A percentile compares a stretch with the other conserved stretches of the same genome.
Evolutionary conservation across 495 filamentous ascomycete species (phyloP).

Genomic region (Neurospora sp.): DNA sequence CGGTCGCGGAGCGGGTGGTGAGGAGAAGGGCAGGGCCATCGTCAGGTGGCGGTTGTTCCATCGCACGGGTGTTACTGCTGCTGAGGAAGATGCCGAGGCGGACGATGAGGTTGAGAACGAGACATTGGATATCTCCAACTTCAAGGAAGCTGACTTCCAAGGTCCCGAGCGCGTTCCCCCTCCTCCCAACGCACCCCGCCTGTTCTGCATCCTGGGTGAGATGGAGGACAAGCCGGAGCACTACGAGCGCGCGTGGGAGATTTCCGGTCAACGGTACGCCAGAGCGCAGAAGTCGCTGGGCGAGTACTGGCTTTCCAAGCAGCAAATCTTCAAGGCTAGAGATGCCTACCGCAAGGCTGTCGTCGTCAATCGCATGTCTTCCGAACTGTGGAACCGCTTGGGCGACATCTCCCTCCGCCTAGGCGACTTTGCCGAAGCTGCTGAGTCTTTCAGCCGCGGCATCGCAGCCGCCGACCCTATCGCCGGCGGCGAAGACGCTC

Average conservation of each 20-base stretch:
- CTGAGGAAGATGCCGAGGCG: conserved; percentile 14
- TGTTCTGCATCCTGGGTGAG: conserved; percentile 93
- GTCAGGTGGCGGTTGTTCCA: conserved; percentile 70
- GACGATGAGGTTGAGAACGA: conserved; percentile 43
- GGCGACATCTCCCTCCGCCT: conserved; percentile 80
- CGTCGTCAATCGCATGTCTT: conserved; percentile 68
- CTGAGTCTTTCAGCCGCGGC: conserved; percentile 71
- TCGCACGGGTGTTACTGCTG: conserved; percentile 29
- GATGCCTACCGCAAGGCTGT: conserved; percentile 70
- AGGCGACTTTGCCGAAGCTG: conserved; percentile 64
- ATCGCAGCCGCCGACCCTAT: conserved; percentile 43
- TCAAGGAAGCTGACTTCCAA: conserved; percentile 44
- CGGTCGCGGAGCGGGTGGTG: conserved; percentile 37
- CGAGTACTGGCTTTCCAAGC: conserved; percentile 56
- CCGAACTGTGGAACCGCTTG: conserved; percentile 76
- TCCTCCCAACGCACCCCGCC: conserved; percentile 72
- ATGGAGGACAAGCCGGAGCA: conserved; percentile 61
- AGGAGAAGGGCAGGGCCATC: conserved; percentile 69
- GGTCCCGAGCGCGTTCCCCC: conserved; percentile 56
- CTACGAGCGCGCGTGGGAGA: conserved; percentile 83
- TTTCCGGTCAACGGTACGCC: conserved; percentile 70
- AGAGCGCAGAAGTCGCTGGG: conserved; percentile 82
- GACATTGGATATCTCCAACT: conserved; percentile 33
- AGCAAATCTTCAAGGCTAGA: conserved; percentile 58
- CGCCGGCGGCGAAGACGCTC: conserved; percentile 77